These are phyloP conservation scores for Boechera retrofracta DNA, from an alignment of 345 rosid species.

Conservation along the genomic window DNA sequence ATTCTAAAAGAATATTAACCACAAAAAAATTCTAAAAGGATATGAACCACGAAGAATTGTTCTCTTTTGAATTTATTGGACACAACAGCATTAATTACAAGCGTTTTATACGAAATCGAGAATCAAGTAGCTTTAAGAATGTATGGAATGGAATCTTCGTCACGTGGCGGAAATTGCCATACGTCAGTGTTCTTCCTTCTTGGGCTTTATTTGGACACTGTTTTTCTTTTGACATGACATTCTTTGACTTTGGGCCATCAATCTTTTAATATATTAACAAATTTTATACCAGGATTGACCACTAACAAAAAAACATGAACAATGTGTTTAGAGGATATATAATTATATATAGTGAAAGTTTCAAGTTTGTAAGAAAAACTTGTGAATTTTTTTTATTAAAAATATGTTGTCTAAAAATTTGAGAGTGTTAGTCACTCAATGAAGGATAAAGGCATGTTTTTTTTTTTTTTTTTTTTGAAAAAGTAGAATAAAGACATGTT, in stretches of 20 bases:
- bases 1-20: not conserved
- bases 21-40: slow-evolving; percentile 10
- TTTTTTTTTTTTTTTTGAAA: too few species aligned
- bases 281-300: too few species aligned
- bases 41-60: slow-evolving; percentile 15
- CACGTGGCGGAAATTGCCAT: slow-evolving; percentile 26
- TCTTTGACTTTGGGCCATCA: not conserved
- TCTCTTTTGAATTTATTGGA: slow-evolving; percentile 7
- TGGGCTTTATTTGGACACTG: not conserved
- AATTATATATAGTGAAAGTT: too few species aligned
- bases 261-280: not conserved
- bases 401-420: too few species aligned
- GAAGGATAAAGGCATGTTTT: too few species aligned
- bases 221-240: too few species aligned
- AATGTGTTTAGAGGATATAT: too few species aligned
- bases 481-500: too few species aligned
- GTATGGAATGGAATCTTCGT: slow-evolving; percentile 23
- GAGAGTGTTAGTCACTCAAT: too few species aligned
- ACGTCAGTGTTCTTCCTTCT: slow-evolving; percentile 28
- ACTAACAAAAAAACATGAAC: too few species aligned
- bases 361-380: too few species aligned
- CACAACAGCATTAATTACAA: slow-evolving; percentile 11
- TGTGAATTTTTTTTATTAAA: too few species aligned
- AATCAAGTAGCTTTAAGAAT: slow-evolving; percentile 35
- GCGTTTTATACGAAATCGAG: not conserved